Base-by-base conservation (phyloP, 163 green algal species). In the Chloroidium sp. region DNA sequence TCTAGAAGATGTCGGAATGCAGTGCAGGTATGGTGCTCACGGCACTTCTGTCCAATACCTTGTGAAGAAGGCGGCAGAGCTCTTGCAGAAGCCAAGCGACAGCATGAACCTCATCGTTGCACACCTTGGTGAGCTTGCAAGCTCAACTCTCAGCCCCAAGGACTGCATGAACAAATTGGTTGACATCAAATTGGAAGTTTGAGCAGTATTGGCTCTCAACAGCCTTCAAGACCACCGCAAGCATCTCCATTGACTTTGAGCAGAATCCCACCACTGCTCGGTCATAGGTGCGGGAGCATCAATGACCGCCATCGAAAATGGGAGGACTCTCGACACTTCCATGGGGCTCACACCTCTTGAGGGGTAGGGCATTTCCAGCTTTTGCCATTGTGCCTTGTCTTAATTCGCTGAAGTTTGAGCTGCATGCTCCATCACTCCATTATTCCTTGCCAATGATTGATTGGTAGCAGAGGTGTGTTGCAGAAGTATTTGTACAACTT, bases 261-360 rank as follows among this genome's bases (percentile, higher is more conserved):
- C 36, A 36, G 36, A 36, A 36, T 36, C 36, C 36, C 36, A 36
- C 36, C 36, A 36, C 36, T 36, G 74, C 74, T n/a, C 74, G 36
- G 3, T 12, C 68, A 14, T 89, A 80, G 87, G 88, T 74, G 90
- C 90, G 59, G 91, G 91, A 69, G 91, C 85, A 84, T 93, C 88
- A 82, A 85, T 95, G 61, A 86, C 87, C 36, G 90, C 88, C 2
- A 86, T 97, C 6, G 78, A 87, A 69, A 78, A 87, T 10, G 95
- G 95, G 0, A 74, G 84, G 3, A 92, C 87, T 69, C 80, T 98
- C 0, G 95, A 98, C 88, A 98, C 95, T 0, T 93, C 77, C 69
- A 98, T 98, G 95, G 95, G 95, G 36, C 88, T 98, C 77, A 98
- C 95, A 0, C 95, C 95, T 13, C 85, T 98, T 59, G 94, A 97